Evolutionary conservation across 805 yeast genomes (phyloP), one percentile per base, ranked within the genome.

Genomic region (Monosporozyma servazzii): DNA sequence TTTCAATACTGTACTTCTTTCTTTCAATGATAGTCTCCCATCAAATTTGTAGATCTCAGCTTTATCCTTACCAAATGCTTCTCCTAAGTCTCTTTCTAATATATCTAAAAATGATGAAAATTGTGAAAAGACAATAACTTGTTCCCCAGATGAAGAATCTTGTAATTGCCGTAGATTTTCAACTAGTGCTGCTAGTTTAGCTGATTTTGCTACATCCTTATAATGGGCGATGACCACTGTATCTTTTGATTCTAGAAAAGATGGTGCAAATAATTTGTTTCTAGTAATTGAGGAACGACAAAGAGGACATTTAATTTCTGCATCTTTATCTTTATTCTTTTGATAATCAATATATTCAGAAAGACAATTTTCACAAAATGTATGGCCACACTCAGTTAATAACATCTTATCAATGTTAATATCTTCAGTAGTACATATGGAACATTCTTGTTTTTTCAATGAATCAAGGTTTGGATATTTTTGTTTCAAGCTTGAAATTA

Each of bases 61-160:
- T 5, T 47, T 47, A 8, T 58, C 53, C 6, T 43, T 15, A 1
- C 60, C 43, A 52, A 86, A 76, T 1, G 80, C 81, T 6, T 71
- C 67, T 3, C 66, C 67, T 3, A 90, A 65, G 56, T 84, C 93
- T 18, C 62, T 64, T 58, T 85, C 84, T 49, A 90, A 78, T 9
- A 88, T 70, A 64, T 88, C 96, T 53, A 90, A 65, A 60, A 81
- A 91, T 0, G 87, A 76, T 0, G 96, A 86, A 60, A 90, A 90
- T 59, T 91, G 97, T 1, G 96, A 88, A 62, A 91, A 91, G 0
- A 91, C 90, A 48, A 91, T 89, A 3, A 86, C 80, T 59, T 86
- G 88, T 52, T 82, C 87, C 15, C 80, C 81, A 0, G 84, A 79
- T 8, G 78, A 73, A 15, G 78, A 79, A 25, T 75, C 78, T 51